Percentiles rank a stretch among this genome's conserved stretches.
These are phyloP conservation scores for Artemisia princeps DNA, from an alignment of 140 eudicot species.

Conservation along the genomic window DNA sequence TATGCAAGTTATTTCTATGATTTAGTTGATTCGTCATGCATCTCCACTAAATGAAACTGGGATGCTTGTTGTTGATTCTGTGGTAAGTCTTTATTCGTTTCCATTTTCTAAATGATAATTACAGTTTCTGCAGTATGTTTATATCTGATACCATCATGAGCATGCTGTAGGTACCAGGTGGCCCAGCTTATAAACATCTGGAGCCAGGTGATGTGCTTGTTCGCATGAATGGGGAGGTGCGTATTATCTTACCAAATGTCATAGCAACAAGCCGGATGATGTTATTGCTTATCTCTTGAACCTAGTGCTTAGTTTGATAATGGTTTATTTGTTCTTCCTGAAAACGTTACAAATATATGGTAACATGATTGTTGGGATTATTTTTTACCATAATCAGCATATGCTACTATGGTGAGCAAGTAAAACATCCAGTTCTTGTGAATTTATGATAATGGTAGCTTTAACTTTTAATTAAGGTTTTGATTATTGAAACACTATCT, in stretches of 20 bases:
- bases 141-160: conserved; percentile 19
- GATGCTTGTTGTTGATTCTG: conserved; percentile 93
- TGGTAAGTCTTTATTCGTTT: conserved; percentile 45
- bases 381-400: too few species aligned
- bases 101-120: conserved; percentile 7
- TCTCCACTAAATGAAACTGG: conserved; percentile 91
- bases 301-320: too few species aligned
- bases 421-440: neutral
- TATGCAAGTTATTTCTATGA: conserved; percentile 25
- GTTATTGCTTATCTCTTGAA: too few species aligned
- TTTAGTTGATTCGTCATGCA: conserved; percentile 82
- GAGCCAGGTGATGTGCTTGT: conserved; percentile 96
- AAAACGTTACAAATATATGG: too few species aligned
- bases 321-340: too few species aligned
- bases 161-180: conserved; percentile 81
- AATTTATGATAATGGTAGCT: neutral
- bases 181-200: conserved; percentile 73
- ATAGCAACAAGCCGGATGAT: neutral
- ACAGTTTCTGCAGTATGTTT: neutral
- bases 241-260: conserved; percentile 14
- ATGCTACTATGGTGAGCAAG: too few species aligned
- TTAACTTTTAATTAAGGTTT: neutral
- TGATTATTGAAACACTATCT: conserved; percentile 10
- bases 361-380: too few species aligned
- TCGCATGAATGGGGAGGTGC: conserved; percentile 74